Evolutionary conservation across 1,284 basidiomycete species (phyloP).

Genomic region (Sporisorium iseilematis-ciliati): DNA sequence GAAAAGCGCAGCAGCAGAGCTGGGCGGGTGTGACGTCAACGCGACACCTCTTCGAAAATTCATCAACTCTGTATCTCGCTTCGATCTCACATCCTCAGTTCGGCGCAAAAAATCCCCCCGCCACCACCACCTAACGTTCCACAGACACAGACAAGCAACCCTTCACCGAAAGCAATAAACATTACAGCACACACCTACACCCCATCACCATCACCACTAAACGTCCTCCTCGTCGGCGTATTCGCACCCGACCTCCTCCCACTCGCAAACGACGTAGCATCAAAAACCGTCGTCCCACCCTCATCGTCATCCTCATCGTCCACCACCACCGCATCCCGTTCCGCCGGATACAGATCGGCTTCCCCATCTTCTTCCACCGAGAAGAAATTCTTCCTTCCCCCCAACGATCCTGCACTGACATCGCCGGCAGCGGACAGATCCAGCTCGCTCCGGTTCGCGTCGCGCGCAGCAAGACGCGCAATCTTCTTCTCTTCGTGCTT

Average conservation of each 20-base stretch:
- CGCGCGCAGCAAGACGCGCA: slow-evolving; percentile 42
- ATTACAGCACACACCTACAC: background rate
- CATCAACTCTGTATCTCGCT: no score
- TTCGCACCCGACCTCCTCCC: slow-evolving; percentile 28
- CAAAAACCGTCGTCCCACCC: slow-evolving; percentile 18
- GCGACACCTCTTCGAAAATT: no score
- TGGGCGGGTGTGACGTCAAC: no score
- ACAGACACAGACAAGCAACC: background rate
- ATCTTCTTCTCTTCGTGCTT: slow-evolving; percentile 68
- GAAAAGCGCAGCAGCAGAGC: no score
- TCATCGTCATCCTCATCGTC: slow-evolving; percentile 49
- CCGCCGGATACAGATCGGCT: slow-evolving; percentile 31
- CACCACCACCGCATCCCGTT: slow-evolving; percentile 49
- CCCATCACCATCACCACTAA: slow-evolving; percentile 15
- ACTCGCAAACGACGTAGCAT: slow-evolving; percentile 40
- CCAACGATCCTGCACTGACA: background rate
- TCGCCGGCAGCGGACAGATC: slow-evolving; percentile 11
- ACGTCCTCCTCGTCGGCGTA: slow-evolving; percentile 46
- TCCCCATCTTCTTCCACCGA: slow-evolving; percentile 37
- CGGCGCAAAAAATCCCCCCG: no score
- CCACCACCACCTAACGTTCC: background rate
- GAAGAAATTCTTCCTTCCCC: slow-evolving; percentile 36
- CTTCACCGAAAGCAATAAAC: background rate
- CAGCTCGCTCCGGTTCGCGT: slow-evolving; percentile 25
- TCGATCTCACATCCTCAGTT: no score